Conservation (phyloP, 2,329 filamentous ascomycete species). For the Colletotrichum aenigma region DNA sequence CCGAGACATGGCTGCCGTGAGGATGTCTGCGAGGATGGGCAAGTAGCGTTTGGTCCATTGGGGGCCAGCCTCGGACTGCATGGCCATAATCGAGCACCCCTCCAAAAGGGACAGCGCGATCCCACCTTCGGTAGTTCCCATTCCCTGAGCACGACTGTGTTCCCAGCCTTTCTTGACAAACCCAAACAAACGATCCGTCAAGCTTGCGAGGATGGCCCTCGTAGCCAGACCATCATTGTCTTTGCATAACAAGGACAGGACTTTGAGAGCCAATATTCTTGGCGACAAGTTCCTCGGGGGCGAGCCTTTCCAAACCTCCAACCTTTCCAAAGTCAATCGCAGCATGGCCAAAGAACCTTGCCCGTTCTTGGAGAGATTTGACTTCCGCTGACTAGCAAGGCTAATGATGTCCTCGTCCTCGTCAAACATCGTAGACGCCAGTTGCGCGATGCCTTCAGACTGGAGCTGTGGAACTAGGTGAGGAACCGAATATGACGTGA, state of each 20-base stretch:
- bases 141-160: not conserved
- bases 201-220: not conserved
- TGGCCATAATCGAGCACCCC: constrained; percentile 52
- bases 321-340: constrained; percentile 54
- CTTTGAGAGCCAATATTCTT: constrained; percentile 66
- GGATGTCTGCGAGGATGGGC: constrained; percentile 53
- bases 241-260: constrained; percentile 39
- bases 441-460: constrained; percentile 55
- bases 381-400: constrained; percentile 67
- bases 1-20: constrained; percentile 42
- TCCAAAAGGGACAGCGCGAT: constrained; percentile 56
- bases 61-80: constrained; percentile 39
- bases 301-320: constrained; percentile 64
- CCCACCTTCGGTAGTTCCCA: constrained; percentile 5
- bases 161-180: constrained; percentile 19
- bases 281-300: constrained; percentile 60
- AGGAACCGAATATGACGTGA: constrained; percentile 63
- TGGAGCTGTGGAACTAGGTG: constrained; percentile 64
- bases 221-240: constrained; percentile 4
- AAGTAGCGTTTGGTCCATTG: constrained; percentile 55
- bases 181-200: constrained; percentile 23
- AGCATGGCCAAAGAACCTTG: constrained; percentile 61
- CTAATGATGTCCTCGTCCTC: constrained; percentile 59
- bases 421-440: constrained; percentile 61
- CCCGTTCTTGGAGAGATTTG: constrained; percentile 71